Evolutionary conservation across 768 basidiomycete genomes (phyloP).

Genomic region (Neoboletus magnificus): DNA sequence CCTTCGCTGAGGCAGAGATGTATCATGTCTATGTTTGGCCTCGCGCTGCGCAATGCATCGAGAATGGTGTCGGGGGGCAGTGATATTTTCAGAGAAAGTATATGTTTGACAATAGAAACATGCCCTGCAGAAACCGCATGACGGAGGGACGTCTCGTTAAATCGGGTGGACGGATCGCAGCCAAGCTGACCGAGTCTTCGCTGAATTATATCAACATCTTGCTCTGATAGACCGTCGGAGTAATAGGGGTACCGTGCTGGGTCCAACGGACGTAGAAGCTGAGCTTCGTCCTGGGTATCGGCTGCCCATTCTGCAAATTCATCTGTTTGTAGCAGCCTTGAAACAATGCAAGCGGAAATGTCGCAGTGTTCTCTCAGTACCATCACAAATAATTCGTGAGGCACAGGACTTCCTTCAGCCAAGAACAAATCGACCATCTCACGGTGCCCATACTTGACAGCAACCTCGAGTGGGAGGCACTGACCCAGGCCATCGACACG

Average conservation of each 20-base stretch:
- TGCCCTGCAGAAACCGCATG: no score
- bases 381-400: neutral
- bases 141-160: no score
- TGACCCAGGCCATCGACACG: neutral
- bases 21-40: no score
- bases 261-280: neutral
- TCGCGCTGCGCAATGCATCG: no score
- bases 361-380: neutral
- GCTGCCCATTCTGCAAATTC: neutral
- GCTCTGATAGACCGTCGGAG: no score
- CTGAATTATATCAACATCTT: no score
- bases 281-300: neutral
- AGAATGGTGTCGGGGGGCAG: no score
- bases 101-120: no score
- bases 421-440: neutral
- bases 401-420: neutral
- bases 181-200: no score
- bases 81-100: no score
- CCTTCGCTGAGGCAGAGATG: no score
- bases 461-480: constrained; percentile 1
- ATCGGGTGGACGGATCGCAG: no score
- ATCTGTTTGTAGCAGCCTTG: neutral
- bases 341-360: neutral
- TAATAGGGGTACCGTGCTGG: neutral
- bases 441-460: neutral